These are phyloP conservation scores for Fusarium sp. DNA, from an alignment of 2,329 filamentous ascomycete species.

Conservation along the genomic window DNA sequence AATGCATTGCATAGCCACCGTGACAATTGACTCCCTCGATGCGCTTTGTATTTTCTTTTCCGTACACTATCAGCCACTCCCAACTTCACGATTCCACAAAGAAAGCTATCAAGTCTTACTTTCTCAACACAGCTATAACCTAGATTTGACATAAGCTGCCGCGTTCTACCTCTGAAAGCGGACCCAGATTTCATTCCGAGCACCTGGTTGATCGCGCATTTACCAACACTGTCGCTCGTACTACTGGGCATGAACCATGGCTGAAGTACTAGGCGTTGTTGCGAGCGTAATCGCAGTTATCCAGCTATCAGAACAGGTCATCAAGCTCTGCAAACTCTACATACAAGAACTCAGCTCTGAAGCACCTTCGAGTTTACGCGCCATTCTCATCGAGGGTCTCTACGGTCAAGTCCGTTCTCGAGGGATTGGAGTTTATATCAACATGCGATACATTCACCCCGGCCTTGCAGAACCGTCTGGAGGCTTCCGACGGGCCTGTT, in stretches of 20 bases:
- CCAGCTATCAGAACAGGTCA: background rate
- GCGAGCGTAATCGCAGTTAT: background rate
- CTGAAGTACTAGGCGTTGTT: background rate
- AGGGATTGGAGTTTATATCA: background rate
- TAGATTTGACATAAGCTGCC: too few species aligned
- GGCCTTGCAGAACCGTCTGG: background rate
- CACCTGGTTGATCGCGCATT: too few species aligned
- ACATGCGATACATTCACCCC: background rate
- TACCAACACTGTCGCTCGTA: background rate
- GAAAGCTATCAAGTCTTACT: too few species aligned
- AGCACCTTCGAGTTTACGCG: background rate
- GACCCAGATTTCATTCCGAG: too few species aligned
- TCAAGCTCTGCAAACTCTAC: background rate
- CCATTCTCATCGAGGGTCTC: background rate
- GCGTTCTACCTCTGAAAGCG: too few species aligned
- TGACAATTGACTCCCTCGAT: background rate
- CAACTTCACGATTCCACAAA: too few species aligned
- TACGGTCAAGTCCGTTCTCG: background rate
- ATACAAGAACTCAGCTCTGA: background rate
- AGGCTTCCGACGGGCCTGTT: background rate
- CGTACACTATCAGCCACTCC: too few species aligned
- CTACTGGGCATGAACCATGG: background rate
- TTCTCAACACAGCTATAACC: background rate
- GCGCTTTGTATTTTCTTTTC: background rate
- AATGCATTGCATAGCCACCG: slow-evolving; percentile 1